Base-by-base conservation (phyloP, 2,329 filamentous ascomycete genomes). In the Nannizziopsis barbatae region DNA sequence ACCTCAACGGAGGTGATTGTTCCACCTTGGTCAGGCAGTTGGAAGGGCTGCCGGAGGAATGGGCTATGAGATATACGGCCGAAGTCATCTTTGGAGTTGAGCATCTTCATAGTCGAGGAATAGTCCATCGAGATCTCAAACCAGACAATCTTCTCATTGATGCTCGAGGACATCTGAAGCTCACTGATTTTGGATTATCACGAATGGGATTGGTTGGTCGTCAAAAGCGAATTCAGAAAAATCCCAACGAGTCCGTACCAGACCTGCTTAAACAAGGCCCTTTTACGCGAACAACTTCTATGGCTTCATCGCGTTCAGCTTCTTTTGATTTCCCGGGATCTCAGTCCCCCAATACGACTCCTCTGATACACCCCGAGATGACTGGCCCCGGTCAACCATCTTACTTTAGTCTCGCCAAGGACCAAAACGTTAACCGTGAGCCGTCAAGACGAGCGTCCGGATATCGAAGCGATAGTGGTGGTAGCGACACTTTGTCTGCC, bases 121-220 rank as follows among this genome's bases (percentile, higher is more conserved):
- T 98, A 62, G 90, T 98, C 39, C 93, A 98, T 67, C 84, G 92
- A 59, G 92, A 98, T 62, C 69, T 98, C 52, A 98, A 98, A 67
- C 92, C 92, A 1, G 92, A 98, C 64, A 98, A 98, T 62, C 76
- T 98, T 30, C 76, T 98, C 45, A 98, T 98, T 57, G 93, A 98
- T 62, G 87, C 93, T 58, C 95, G 88, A 60, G 92, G 92, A 1
- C 92, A 98, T 68, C 71, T 98, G 50, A 98, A 98, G 67, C 74
- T 98, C 58, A 98, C 93, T 1, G 92, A 98, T 65, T 98, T 98
- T 70, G 92, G 92, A 52, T 74, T 98, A 20, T 98, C 92, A 10
- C 82, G 92, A 22, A 96, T 98, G 90, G 93, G 92, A 62, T 73
- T 98, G 54, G 85, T 98, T 52, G 92, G 92, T 51, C 85, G 92